Evolutionary conservation across 1,139 yeast genomes (phyloP).

Genomic region (Geotrichum klebahnii): DNA sequence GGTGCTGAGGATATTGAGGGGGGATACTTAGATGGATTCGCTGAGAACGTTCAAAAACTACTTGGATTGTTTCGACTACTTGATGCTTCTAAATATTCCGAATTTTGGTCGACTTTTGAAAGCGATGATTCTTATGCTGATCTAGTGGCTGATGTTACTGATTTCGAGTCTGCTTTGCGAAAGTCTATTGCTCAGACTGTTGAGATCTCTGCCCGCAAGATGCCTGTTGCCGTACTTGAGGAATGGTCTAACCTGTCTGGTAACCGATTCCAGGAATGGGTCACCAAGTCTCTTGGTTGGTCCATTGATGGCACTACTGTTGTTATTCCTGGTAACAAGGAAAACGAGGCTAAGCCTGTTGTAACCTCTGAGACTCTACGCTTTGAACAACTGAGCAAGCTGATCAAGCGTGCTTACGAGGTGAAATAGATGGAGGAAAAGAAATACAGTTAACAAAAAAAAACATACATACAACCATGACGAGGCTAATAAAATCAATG

Average conservation of each 20-base stretch:
- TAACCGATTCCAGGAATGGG: conserved; percentile 37
- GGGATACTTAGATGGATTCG: conserved; percentile 31
- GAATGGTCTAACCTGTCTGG: conserved; percentile 37
- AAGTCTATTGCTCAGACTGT: conserved; percentile 37
- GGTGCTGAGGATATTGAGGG: conserved; percentile 23
- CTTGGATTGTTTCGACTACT: conserved; percentile 40
- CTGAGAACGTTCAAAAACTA: conserved; percentile 40
- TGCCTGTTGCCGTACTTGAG: conserved; percentile 34
- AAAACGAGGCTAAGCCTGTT: conserved; percentile 36
- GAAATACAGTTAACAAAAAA: too few relatives aligned
- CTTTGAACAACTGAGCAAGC: conserved; percentile 37
- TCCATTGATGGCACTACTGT: conserved; percentile 28
- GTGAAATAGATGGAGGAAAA: conserved; percentile 15
- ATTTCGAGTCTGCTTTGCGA: conserved; percentile 39
- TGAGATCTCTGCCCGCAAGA: conserved; percentile 34
- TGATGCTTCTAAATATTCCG: conserved; percentile 39
- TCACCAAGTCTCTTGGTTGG: conserved; percentile 38
- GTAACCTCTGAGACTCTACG: conserved; percentile 36
- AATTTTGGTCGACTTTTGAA: conserved; percentile 40
- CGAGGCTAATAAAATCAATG: neutral
- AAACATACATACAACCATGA: too few relatives aligned
- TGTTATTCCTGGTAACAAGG: conserved; percentile 34
- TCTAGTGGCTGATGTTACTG: conserved; percentile 38
- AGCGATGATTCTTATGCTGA: conserved; percentile 39
- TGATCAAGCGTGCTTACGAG: conserved; percentile 39